Evolutionary conservation across 768 basidiomycete genomes (phyloP).

Genomic region (Amanita subjunquillea): DNA sequence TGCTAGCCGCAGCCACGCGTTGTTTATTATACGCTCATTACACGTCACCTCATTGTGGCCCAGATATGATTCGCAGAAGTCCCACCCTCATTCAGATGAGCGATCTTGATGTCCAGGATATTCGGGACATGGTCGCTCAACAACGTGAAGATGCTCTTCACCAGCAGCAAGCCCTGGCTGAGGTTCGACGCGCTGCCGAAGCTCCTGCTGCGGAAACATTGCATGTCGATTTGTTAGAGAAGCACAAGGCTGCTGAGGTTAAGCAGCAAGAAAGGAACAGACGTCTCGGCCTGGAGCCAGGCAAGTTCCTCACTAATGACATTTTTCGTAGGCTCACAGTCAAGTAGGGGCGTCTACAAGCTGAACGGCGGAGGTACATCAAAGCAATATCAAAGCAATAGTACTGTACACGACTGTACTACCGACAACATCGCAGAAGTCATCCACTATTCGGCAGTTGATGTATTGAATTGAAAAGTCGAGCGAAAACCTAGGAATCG

Average conservation of each 20-base stretch:
- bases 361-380: background rate
- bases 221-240: constrained; percentile 21
- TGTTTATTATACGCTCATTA: constrained; percentile 6
- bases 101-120: constrained; percentile 71
- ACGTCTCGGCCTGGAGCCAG: constrained; percentile 16
- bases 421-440: constrained; percentile 13
- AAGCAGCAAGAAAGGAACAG: constrained; percentile 16
- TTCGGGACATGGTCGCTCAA: constrained; percentile 48
- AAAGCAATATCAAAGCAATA: background rate
- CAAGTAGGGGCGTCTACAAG: background rate
- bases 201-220: constrained; percentile 17
- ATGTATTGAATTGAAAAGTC: constrained; percentile 12
- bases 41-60: constrained; percentile 11
- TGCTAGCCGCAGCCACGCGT: background rate
- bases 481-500: constrained; percentile 19
- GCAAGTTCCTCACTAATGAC: constrained; percentile 3
- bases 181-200: constrained; percentile 16
- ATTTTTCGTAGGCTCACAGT: background rate
- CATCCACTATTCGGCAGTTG: background rate
- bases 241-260: constrained; percentile 17
- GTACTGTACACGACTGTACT: constrained; percentile 4
- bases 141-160: constrained; percentile 32
- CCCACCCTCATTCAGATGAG: constrained; percentile 72
- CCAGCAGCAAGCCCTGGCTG: constrained; percentile 35
- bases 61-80: constrained; percentile 59